Percentiles rank a stretch among this genome's conserved stretches.
phyloP scores from a whole-genome alignment of 1,139 yeast species.

The Spencermartinsiella ligniputridi region DNA sequence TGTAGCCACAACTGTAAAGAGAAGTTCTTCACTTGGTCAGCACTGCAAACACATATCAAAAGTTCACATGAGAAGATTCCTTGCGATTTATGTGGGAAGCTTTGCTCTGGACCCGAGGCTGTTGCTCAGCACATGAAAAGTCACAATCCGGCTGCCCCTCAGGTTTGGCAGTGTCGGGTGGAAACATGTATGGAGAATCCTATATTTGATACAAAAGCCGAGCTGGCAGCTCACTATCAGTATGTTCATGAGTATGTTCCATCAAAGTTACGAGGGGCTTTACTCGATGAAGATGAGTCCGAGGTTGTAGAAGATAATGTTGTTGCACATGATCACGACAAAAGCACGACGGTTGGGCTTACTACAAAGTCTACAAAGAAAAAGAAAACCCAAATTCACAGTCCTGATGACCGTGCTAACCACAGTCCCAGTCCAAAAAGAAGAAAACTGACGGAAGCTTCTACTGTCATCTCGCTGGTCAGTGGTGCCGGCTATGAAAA shows the following conservation, averaged over 20 bases:
- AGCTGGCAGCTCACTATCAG: conserved; percentile 42
- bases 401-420: neutral
- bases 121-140: conserved; percentile 57
- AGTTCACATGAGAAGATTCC: conserved; percentile 66
- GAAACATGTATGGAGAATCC: conserved; percentile 12
- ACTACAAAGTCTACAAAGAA: neutral
- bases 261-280: conserved; percentile 17
- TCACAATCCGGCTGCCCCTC: conserved; percentile 18
- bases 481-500: conserved; percentile 36
- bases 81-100: conserved; percentile 66
- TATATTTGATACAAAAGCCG: conserved; percentile 25
- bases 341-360: neutral
- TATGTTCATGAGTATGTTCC: conserved; percentile 35
- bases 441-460: conserved; percentile 1
- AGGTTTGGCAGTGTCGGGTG: conserved; percentile 20
- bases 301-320: neutral
- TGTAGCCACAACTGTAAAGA: conserved; percentile 64
- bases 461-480: conserved; percentile 30
- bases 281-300: neutral
- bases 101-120: conserved; percentile 70
- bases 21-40: conserved; percentile 71
- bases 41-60: conserved; percentile 66
- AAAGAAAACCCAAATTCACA: neutral
- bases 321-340: neutral
- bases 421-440: neutral